Evolutionary conservation across 805 yeast genomes (phyloP).

Genomic region (Candida silvatica): DNA sequence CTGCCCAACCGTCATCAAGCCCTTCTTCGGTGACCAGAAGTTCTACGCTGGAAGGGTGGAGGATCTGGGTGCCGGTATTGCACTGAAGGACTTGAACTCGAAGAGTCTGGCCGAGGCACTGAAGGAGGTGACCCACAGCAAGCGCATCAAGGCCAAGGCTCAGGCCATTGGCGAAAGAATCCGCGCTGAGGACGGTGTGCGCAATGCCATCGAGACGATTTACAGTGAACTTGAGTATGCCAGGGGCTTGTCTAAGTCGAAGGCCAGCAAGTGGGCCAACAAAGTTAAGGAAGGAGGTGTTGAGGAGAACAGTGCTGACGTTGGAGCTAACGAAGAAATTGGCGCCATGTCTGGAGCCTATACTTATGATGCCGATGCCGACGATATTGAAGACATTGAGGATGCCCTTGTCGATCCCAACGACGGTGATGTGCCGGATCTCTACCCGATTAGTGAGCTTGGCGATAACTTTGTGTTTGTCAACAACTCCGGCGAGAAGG

Average conservation of each 20-base stretch:
- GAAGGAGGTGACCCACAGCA: slow-evolving; percentile 56
- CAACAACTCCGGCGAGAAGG: no score
- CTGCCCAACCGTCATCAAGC: slow-evolving; percentile 82
- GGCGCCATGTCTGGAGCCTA: no score
- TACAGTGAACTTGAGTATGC: slow-evolving; percentile 78
- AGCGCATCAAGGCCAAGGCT: slow-evolving; percentile 63
- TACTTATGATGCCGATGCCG: no score
- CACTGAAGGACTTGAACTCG: slow-evolving; percentile 58
- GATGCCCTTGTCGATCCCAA: no score
- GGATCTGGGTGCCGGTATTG: slow-evolving; percentile 80
- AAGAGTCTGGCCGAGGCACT: slow-evolving; percentile 60
- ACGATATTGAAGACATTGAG: no score
- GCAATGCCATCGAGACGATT: slow-evolving; percentile 65
- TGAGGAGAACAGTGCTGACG: no score
- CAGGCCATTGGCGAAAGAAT: slow-evolving; percentile 52
- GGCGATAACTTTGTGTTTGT: no score
- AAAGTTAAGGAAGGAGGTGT: no score
- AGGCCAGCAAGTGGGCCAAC: slow-evolving; percentile 6
- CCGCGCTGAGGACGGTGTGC: slow-evolving; percentile 72
- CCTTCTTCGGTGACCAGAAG: slow-evolving; percentile 94
- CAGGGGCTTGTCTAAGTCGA: slow-evolving; percentile 38
- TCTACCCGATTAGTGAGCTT: no score
- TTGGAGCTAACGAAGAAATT: no score
- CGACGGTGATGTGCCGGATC: no score
- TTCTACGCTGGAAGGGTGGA: slow-evolving; percentile 84